Evolutionary conservation across 129 eudicot genomes (phyloP).

Genomic region (Deinandra increscens): DNA sequence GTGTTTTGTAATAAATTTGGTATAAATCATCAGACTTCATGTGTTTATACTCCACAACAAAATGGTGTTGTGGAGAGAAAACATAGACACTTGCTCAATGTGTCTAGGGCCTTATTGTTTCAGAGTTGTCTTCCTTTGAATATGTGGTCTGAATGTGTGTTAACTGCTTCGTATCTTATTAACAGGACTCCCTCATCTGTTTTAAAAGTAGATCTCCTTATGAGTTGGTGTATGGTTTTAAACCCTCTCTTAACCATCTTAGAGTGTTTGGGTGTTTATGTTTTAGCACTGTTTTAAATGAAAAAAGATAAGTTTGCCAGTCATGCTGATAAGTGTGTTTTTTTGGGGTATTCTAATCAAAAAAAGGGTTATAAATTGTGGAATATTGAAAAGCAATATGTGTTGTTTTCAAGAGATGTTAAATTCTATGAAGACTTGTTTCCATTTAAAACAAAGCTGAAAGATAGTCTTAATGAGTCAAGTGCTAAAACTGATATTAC

Average conservation of each 20-base stretch:
- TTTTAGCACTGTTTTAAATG: not conserved
- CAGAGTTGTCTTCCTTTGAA: not conserved
- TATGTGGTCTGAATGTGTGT: not conserved
- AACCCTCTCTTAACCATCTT: not conserved
- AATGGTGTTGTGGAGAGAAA: not conserved
- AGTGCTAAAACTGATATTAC: too few relatives aligned
- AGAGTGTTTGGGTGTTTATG: not conserved
- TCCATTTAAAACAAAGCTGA: not conserved
- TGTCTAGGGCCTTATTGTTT: not conserved
- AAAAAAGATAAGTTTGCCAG: not conserved
- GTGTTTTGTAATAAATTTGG: too few relatives aligned
- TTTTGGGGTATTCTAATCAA: not conserved
- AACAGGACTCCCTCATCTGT: not conserved
- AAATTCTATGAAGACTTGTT: not conserved
- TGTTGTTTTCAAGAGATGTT: not conserved
- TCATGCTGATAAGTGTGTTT: not conserved
- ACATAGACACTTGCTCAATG: not conserved
- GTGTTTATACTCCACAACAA: not conserved
- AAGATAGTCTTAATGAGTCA: too few relatives aligned
- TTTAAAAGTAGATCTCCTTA: not conserved
- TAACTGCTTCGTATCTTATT: not conserved
- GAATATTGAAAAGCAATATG: too few relatives aligned
- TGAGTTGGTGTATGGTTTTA: not conserved
- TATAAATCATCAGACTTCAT: too few relatives aligned
- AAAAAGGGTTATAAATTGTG: not conserved